Evolutionary conservation across 768 basidiomycete species (phyloP), one percentile per base, ranked within the genome.

Genomic region (Daedaleopsis nitida): DNA sequence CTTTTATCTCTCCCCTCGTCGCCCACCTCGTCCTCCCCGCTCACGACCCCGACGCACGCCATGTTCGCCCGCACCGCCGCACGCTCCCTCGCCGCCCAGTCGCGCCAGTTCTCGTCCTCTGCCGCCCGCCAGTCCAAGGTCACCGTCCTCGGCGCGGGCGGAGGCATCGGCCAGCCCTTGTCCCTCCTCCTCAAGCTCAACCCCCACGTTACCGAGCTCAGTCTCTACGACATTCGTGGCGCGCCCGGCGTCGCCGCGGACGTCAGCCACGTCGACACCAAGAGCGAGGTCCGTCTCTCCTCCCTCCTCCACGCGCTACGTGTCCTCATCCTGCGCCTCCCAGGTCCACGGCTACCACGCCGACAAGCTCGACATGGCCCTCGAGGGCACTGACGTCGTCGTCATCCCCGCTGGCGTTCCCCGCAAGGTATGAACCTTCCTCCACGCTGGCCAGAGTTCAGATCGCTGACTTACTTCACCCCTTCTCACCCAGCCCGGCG

Each of bases 371-470:
- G 92, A 94, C 75, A 82, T 86, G 69, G 95, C 97, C 19, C 85
- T 99, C 62, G 87, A 92, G 62, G 96, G 89, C 65, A 90, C 85
- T 60, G 82, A 98, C 76, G 91, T 98, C 64, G 88, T 98, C 66
- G 91, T 98, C 65, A 97, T 98, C 73, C 97, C 97, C 60, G 97
- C 97, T 77, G 97, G 97, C 85, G 96, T 99, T 64, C 97, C 97
- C 66, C 84, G 97, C 75, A 99, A 99, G 87, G 94, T 95, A 72
- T 70, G 76, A 69, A 42, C 24, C 35, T 49, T 67, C n/a, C 42
- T 48, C 19, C 53, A 24, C 37, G 34, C 37, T 16, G 23, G n/a
- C 44, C 19, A 48, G 24, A 24, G 47, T 48, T 44, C 13, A 23
- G 59, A 58, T 11, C 27, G 57, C 58, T 67, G 69, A 69, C 80